These are phyloP conservation scores for Suillus luteus DNA, from an alignment of 768 basidiomycete genomes.

Conservation along the genomic window DNA sequence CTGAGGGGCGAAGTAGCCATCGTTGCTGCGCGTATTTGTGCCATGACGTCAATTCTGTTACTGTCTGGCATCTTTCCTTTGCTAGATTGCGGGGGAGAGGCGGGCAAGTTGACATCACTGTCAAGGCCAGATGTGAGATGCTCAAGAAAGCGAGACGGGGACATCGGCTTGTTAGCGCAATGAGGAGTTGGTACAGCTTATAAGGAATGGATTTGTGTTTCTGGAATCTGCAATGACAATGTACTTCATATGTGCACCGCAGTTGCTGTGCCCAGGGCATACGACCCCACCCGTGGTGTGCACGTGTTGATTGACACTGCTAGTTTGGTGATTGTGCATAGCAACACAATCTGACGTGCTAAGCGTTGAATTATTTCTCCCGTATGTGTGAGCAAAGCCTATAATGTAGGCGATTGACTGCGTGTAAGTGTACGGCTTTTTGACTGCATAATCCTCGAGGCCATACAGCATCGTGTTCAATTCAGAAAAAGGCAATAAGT, in stretches of 20 bases:
- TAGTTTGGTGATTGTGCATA: conserved; percentile 9
- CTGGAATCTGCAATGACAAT: background rate
- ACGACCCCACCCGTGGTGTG: conserved; percentile 20
- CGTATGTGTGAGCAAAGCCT: background rate
- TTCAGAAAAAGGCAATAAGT: conserved; percentile 11
- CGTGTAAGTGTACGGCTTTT: conserved; percentile 2
- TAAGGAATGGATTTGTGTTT: conserved; percentile 10
- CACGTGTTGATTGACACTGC: conserved; percentile 20
- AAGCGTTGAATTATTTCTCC: background rate
- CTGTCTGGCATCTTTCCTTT: conserved; percentile 6
- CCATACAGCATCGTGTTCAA: conserved; percentile 1
- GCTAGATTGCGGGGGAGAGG: conserved; percentile 14
- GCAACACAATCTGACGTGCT: background rate
- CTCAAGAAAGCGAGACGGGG: conserved; percentile 32
- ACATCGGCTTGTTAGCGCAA: conserved; percentile 23
- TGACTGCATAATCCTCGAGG: conserved; percentile 4
- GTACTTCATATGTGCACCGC: conserved; percentile 14
- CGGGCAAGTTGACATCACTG: conserved; percentile 14
- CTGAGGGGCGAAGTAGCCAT: conserved; percentile 47
- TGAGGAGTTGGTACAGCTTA: conserved; percentile 14
- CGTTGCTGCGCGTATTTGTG: conserved; percentile 46
- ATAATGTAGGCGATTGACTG: background rate
- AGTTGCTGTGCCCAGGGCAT: conserved; percentile 9
- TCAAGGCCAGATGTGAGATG: conserved; percentile 27
- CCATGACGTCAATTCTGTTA: conserved; percentile 36